A percentile compares a stretch with the other conserved stretches of the same genome.
These are phyloP conservation scores for Amylostereum areolatum DNA, from an alignment of 1,284 basidiomycete genomes.

Conservation along the genomic window DNA sequence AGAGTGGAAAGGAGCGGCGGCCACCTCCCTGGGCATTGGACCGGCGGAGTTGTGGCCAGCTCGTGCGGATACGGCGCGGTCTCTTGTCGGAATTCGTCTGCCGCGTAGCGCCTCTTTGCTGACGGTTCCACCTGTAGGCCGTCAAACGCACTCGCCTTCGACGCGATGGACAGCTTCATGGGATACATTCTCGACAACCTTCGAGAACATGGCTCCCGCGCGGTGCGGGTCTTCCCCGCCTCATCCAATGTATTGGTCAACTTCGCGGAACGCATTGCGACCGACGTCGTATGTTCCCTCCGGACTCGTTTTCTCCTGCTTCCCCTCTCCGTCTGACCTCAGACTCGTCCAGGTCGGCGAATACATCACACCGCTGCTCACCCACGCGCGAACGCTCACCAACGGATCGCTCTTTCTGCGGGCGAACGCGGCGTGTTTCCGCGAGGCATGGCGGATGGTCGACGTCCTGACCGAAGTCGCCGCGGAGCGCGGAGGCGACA, in stretches of 20 bases:
- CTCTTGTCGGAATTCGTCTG: too few relatives aligned
- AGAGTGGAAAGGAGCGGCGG: too few relatives aligned
- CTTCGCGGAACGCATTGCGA: slow-evolving; percentile 73
- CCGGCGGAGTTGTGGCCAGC: too few relatives aligned
- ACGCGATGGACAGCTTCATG: slow-evolving; percentile 92
- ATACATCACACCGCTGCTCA: slow-evolving; percentile 78
- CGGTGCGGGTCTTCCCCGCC: slow-evolving; percentile 82
- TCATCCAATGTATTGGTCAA: slow-evolving; percentile 65
- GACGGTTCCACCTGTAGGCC: slow-evolving; percentile 20
- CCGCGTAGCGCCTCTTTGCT: not conserved
- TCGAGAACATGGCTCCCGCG: slow-evolving; percentile 69
- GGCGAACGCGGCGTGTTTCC: slow-evolving; percentile 85
- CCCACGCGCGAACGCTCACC: slow-evolving; percentile 71
- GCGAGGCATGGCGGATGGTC: slow-evolving; percentile 83
- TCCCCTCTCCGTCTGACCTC: slow-evolving; percentile 1
- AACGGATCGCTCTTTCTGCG: slow-evolving; percentile 68
- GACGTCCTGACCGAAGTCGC: slow-evolving; percentile 64
- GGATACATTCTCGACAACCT: slow-evolving; percentile 60
- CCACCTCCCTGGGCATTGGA: too few relatives aligned
- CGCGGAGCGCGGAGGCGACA: slow-evolving; percentile 13
- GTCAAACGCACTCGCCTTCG: slow-evolving; percentile 70
- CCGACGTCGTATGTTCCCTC: slow-evolving; percentile 65
- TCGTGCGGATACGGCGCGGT: too few relatives aligned
- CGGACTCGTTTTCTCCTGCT: slow-evolving; percentile 6
- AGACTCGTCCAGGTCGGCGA: slow-evolving; percentile 62